phyloP scores from a whole-genome alignment of 495 filamentous ascomycete genomes.

The Elasticomyces elasticus region DNA sequence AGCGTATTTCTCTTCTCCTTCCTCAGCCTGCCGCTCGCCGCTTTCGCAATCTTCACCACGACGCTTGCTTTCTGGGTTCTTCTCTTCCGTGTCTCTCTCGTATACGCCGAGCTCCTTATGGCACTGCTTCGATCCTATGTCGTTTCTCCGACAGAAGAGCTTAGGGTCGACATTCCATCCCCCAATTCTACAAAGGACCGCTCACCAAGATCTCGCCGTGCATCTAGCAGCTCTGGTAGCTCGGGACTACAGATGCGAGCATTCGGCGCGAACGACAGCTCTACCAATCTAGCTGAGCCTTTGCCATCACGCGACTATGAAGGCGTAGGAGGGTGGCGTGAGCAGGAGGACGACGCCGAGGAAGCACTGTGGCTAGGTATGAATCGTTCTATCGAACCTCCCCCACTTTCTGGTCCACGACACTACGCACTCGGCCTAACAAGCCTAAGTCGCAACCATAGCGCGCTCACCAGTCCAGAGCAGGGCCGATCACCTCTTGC shows the following conservation, averaged over 20 bases:
- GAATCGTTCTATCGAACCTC: conserved; percentile 56
- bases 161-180: not conserved
- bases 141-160: conserved; percentile 26
- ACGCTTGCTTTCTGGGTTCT: conserved; percentile 55
- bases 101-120: conserved; percentile 59
- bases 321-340: conserved; percentile 73
- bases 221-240: conserved; percentile 21
- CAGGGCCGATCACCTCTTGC: conserved; percentile 22
- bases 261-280: conserved; percentile 10
- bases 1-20: conserved; percentile 54
- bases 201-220: conserved; percentile 12
- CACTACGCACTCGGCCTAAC: not conserved
- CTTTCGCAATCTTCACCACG: conserved; percentile 62
- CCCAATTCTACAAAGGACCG: conserved; percentile 1
- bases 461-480: conserved; percentile 19
- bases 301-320: conserved; percentile 62
- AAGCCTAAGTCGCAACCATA: not conserved
- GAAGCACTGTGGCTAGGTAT: conserved; percentile 62
- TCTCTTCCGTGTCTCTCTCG: conserved; percentile 51
- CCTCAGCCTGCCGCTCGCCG: conserved; percentile 56
- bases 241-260: conserved; percentile 6
- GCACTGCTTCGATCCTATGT: conserved; percentile 51
- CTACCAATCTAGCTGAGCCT: conserved; percentile 22
- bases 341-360: conserved; percentile 44
- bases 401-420: conserved; percentile 22